Evolutionary conservation across 148 eudicot species (phyloP), one percentile per base, ranked within the genome.

Genomic region (Spergularia marina): DNA sequence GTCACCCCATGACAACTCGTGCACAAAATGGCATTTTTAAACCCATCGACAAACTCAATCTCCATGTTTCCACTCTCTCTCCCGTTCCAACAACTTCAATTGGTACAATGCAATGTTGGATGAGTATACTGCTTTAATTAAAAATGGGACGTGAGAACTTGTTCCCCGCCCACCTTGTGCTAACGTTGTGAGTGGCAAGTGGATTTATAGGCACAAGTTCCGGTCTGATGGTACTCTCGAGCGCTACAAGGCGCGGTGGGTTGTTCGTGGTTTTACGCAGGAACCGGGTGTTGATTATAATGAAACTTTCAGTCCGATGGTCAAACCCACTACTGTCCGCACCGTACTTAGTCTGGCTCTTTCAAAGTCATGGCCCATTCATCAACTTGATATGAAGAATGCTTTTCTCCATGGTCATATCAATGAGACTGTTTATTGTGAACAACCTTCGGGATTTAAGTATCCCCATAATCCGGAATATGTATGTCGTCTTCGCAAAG

Each of bases 401-500:
- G n/a, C 61, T 5, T 57, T 57, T 17, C 17, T 57, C 4, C 61
- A 57, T 57, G 61, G 61, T 17, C 61, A 57, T 9, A 6, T 57
- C 6, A 1, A 2, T 5, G 21, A 57, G 21, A 57, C 62, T 1
- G 53, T 75, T 0, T 75, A 65, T 20, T 41, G 52, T 20, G 23
- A 65, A 6, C 78, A 75, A 66, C 12, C 78, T 6, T 58, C 71
- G 4, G 63, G 78, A 2, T 16, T 57, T 9, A 20, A 39, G 23
- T 64, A 55, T 36, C 13, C 44, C 0, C 6, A 3, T 1, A 2
- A 15, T 6, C 78, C 71, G 10, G 13, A 52, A 0, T 36, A 75
- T 54, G 72, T 75, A 0, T 75, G 78, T 14, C 44, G 2, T 10
- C 54, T 75, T 10, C 10, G 53, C 4, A 21, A 21, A 4, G 61